Base-by-base conservation (phyloP, 352 stramenopile genomes). In the Phytopythium aichiense region DNA sequence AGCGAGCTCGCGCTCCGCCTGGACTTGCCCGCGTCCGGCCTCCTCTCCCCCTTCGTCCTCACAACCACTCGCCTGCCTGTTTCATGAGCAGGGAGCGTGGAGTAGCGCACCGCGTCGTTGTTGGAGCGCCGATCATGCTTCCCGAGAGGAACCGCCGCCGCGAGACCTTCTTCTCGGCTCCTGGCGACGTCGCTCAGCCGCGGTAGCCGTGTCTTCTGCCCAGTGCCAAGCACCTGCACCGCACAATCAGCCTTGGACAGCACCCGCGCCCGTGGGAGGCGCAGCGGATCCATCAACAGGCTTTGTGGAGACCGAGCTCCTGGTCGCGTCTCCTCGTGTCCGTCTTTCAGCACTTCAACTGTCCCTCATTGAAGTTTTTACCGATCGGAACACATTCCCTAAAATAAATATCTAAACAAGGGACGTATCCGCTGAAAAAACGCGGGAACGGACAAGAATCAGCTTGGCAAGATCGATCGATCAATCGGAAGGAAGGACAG, bases 261-360 rank as follows among this genome's bases (percentile, higher is more conserved):
- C 4, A 25, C 20, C 0, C 51, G 31, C 9, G 51, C 51, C 4
- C 30, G 51, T 13, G 31, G 31, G n/a, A 42, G 30, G 0, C 20
- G 51, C 20, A 45, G 51, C n/a, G 51, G n/a, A 13, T 54, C 48
- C 48, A 54, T 54, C 7, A 16, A 20, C 16, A 38, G 13, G 28
- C 13, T 38, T 25, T 38, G 46, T 13, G 25, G 25, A 25, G 46
- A 53, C 8, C 46, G 23, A n/a, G 13, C 38, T 49, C 15, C 7
- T 30, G 23, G 12, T 43, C 13, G 33, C 35, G 52, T 23, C 52
- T 30, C 2, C 25, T 58, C 20, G 35, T 48, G 52, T 18, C n/a
- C 42, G 52, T 18, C n/a, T 20, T 49, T 46, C 4, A 5, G 6
- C 33, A 48, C 55, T 60, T 60, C 55, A 60, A 60, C 31, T 43